Percentiles rank a stretch among this genome's conserved stretches.
phyloP scores from a whole-genome alignment of 225 moss, liverwort and hornwort genomes.

The Climacium dendroides region DNA sequence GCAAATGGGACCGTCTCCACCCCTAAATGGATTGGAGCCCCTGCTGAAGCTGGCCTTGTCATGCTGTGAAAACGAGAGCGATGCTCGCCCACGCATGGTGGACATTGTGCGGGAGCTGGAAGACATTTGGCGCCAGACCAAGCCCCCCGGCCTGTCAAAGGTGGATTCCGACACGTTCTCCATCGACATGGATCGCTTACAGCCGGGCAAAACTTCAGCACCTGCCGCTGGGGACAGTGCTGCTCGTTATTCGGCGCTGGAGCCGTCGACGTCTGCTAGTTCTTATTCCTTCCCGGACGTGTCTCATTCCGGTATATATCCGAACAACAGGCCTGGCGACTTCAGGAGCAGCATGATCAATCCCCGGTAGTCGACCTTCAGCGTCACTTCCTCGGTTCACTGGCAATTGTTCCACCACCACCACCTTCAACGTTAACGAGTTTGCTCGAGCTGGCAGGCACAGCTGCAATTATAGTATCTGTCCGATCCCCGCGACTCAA shows the following conservation, averaged over 20 bases:
- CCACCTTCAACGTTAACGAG: background rate
- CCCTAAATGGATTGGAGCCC: slow-evolving; percentile 26
- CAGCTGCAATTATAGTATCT: background rate
- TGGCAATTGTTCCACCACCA: background rate
- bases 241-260: background rate
- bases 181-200: slow-evolving; percentile 13
- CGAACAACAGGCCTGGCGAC: background rate
- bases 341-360: background rate
- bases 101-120: slow-evolving; percentile 63
- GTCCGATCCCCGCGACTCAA: background rate
- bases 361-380: background rate
- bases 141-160: background rate
- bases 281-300: background rate
- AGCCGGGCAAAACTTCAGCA: background rate
- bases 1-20: slow-evolving; percentile 43
- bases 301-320: background rate
- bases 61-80: slow-evolving; percentile 51
- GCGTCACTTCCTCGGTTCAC: background rate
- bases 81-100: slow-evolving; percentile 57
- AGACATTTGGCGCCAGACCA: slow-evolving; percentile 42
- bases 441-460: background rate
- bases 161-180: slow-evolving; percentile 18
- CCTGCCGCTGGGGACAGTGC: background rate
- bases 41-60: slow-evolving; percentile 41
- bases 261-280: background rate